Base-by-base conservation (phyloP, 2,329 filamentous ascomycete genomes). In the Macrophomina phaseolina region DNA sequence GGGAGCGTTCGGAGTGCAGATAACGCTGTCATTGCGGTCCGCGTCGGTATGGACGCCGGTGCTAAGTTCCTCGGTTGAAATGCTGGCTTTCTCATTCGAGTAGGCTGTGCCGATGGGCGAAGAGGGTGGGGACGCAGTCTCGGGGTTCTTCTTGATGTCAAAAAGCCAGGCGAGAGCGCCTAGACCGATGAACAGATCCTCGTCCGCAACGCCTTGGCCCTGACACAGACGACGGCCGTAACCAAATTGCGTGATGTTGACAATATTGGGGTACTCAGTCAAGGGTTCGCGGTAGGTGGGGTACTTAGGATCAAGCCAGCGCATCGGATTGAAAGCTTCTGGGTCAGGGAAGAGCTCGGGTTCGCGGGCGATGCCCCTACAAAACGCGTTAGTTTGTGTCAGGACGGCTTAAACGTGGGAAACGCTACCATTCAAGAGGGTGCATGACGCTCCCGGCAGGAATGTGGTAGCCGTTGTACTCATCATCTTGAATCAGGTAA, bases 401-500 rank as follows among this genome's bases (percentile, higher is more conserved):
- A 42, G 6, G 12, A 4, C 3, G 36, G 51, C 9, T 7, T 8
- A 12, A 6, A 23, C 34, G 28, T n/a, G 4, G 18, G 46, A 46
- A 30, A 42, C 70, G 76, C 75, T 70, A 80, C 80, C 80, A 82
- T 69, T 81, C 79, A 32, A 80, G 74, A 5, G 80, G 77, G 67
- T 82, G 80, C 63, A 82, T 77, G 5, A 78, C 78, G 61, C 79
- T 81, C 2, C 86, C 87, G n/a, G 82, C 83, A 9, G 85, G 86
- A 60, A 89, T 87, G 67, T 82, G 81, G 74, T 86, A 84, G 40
- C 82, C 86, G 23, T 84, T 78, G 71, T 88, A 89, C 11, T 82
- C 77, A 65, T 89, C 87, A 58, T 89, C 86, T 55, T 83, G 74
- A 1, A 84, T 78, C 14, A 84, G 80, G 52, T 77, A 81, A 72